Evolutionary conservation across 164 flowering plant genomes (phyloP).

Genomic region (Vitis riparia): DNA sequence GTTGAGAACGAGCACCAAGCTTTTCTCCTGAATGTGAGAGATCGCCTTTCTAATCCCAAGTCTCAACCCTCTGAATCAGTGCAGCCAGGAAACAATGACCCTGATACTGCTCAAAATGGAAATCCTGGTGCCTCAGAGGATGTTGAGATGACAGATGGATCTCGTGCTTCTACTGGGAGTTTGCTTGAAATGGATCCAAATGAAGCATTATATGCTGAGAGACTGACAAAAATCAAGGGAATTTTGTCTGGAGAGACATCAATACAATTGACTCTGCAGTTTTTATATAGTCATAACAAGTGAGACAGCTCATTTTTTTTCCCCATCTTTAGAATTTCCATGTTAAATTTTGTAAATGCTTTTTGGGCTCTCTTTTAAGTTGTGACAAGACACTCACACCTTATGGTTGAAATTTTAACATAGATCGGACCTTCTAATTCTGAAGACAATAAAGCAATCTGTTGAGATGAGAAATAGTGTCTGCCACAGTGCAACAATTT

Average conservation of each 20-base stretch:
- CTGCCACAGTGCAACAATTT: slow-evolving; percentile 94
- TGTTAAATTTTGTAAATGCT: background rate
- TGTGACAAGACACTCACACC: background rate
- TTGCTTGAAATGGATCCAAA: slow-evolving; percentile 41
- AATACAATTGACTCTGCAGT: slow-evolving; percentile 88
- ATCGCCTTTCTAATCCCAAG: slow-evolving; percentile 59
- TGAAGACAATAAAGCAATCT: slow-evolving; percentile 92
- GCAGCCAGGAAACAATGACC: slow-evolving; percentile 31
- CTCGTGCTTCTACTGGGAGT: slow-evolving; percentile 32
- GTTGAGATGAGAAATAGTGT: slow-evolving; percentile 97
- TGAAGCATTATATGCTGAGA: slow-evolving; percentile 63
- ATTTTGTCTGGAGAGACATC: slow-evolving; percentile 91
- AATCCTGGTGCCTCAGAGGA: slow-evolving; percentile 47
- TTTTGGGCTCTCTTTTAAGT: background rate
- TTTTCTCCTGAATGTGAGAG: slow-evolving; percentile 80
- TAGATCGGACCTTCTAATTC: slow-evolving; percentile 85
- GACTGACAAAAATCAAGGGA: slow-evolving; percentile 65
- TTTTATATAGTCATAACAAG: slow-evolving; percentile 89
- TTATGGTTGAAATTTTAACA: slow-evolving; percentile 15
- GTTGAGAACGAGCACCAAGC: slow-evolving; percentile 97
- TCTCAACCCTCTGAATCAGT: slow-evolving; percentile 32
- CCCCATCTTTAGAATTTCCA: background rate
- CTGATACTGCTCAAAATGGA: slow-evolving; percentile 42
- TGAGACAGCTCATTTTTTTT: slow-evolving; percentile 20
- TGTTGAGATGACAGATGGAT: slow-evolving; percentile 65